phyloP scores from a whole-genome alignment of 2,329 filamentous ascomycete species.

The Scytalidium lignicola region DNA sequence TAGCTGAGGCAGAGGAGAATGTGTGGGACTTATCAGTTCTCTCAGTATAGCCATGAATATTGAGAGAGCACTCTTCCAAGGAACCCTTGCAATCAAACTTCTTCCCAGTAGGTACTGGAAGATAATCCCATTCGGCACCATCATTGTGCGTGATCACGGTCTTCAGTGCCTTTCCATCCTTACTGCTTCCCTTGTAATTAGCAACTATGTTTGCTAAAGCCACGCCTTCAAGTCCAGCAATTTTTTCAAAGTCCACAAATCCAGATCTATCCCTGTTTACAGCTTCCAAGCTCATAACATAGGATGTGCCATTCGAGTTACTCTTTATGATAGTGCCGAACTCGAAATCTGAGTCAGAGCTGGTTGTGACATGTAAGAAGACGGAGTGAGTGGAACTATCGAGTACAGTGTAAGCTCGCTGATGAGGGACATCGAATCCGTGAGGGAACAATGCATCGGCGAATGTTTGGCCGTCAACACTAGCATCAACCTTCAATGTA shows the following conservation, averaged over 20 bases:
- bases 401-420: conserved; percentile 84
- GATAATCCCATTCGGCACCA: conserved; percentile 76
- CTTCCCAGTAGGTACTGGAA: conserved; percentile 69
- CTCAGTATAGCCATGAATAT: conserved; percentile 95
- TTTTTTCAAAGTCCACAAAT: conserved; percentile 95
- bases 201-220: conserved; percentile 79
- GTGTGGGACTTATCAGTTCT: conserved; percentile 75
- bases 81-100: conserved; percentile 61
- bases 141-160: conserved; percentile 97
- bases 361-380: conserved; percentile 87
- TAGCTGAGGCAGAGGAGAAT: conserved; percentile 80
- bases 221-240: conserved; percentile 86
- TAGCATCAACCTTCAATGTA: conserved; percentile 72
- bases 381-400: conserved; percentile 93
- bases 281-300: conserved; percentile 73
- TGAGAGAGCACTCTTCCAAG: conserved; percentile 72
- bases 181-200: conserved; percentile 55
- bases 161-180: conserved; percentile 72
- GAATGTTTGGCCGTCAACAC: conserved; percentile 77
- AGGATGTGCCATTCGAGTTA: conserved; percentile 96
- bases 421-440: conserved; percentile 73
- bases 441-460: conserved; percentile 80
- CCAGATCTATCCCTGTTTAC: conserved; percentile 75
- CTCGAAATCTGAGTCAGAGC: conserved; percentile 56
- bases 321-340: conserved; percentile 93